Evolutionary conservation across 345 rosid genomes (phyloP).

Genomic region (Euphorbia lathyris): DNA sequence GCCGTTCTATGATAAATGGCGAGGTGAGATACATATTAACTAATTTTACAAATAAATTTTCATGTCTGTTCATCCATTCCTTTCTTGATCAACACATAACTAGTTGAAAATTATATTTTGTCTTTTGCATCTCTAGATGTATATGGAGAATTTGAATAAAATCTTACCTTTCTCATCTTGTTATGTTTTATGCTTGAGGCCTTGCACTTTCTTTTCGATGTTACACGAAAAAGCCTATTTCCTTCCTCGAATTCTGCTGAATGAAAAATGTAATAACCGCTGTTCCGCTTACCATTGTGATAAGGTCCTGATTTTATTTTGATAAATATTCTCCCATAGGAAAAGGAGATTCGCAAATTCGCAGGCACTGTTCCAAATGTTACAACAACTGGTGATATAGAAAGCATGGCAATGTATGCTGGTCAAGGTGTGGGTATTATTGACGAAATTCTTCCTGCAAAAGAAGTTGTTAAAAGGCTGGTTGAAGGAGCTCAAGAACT

Average conservation of each 20-base stretch:
- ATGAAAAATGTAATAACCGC: too few species aligned
- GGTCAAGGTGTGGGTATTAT: constrained; percentile 80
- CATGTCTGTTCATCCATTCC: background rate
- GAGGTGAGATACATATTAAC: constrained; percentile 37
- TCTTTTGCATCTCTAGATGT: background rate
- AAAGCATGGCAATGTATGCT: constrained; percentile 91
- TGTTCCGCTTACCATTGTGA: background rate
- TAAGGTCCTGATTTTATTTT: background rate
- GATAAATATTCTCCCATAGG: constrained; percentile 36
- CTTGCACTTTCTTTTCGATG: background rate
- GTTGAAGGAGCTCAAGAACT: constrained; percentile 66
- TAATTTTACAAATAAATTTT: background rate
- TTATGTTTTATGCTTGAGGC: background rate
- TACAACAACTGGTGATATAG: constrained; percentile 65
- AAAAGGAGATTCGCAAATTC: constrained; percentile 64
- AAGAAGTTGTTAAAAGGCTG: constrained; percentile 54
- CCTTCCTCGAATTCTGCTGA: background rate
- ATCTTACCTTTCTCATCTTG: background rate
- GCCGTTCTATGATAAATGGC: constrained; percentile 58
- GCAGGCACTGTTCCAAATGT: constrained; percentile 72
- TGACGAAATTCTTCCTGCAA: constrained; percentile 74
- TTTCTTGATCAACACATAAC: background rate
- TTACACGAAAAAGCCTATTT: background rate
- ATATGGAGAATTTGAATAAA: background rate
- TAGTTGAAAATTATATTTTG: background rate